These are phyloP conservation scores for Aspergillus aculeatus DNA, from an alignment of 2,329 filamentous ascomycete species.

Conservation along the genomic window DNA sequence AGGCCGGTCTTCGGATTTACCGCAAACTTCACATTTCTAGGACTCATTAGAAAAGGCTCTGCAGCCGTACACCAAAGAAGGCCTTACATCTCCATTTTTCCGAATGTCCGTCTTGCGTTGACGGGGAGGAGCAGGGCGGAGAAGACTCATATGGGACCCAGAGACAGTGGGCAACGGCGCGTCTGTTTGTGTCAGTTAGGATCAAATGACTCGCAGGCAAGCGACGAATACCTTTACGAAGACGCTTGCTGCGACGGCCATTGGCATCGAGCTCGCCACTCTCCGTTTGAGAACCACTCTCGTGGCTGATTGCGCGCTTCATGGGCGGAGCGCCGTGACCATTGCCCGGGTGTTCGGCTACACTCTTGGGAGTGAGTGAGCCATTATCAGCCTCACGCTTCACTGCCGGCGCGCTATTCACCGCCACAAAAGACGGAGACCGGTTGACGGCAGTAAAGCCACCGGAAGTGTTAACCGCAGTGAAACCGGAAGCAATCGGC, in stretches of 20 bases:
- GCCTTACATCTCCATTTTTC: conserved; percentile 57
- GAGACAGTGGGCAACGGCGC: conserved; percentile 72
- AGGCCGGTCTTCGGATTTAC: conserved; percentile 69
- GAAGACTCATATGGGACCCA: conserved; percentile 94
- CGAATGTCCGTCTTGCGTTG: conserved; percentile 55
- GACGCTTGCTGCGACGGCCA: conserved; percentile 83
- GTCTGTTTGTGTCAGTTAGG: conserved; percentile 34
- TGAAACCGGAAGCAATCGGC: conserved; percentile 58
- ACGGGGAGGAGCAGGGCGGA: conserved; percentile 71
- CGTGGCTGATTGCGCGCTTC: conserved; percentile 73
- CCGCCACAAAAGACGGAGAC: conserved; percentile 44
- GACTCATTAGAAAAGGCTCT: conserved; percentile 26
- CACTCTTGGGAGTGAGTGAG: conserved; percentile 61
- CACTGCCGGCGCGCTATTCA: conserved; percentile 41
- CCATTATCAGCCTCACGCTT: conserved; percentile 56
- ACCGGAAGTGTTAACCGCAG: conserved; percentile 64
- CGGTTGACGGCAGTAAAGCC: conserved; percentile 62
- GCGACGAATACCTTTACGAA: conserved; percentile 70
- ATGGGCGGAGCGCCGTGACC: conserved; percentile 57
- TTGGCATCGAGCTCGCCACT: conserved; percentile 60
- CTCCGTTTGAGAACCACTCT: conserved; percentile 46
- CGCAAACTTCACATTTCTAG: conserved; percentile 82
- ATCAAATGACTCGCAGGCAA: conserved; percentile 8
- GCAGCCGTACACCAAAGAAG: not conserved
- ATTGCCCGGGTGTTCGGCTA: conserved; percentile 63